phyloP scores from a whole-genome alignment of 352 stramenopile species.

The Globisporangium cederbergense region DNA sequence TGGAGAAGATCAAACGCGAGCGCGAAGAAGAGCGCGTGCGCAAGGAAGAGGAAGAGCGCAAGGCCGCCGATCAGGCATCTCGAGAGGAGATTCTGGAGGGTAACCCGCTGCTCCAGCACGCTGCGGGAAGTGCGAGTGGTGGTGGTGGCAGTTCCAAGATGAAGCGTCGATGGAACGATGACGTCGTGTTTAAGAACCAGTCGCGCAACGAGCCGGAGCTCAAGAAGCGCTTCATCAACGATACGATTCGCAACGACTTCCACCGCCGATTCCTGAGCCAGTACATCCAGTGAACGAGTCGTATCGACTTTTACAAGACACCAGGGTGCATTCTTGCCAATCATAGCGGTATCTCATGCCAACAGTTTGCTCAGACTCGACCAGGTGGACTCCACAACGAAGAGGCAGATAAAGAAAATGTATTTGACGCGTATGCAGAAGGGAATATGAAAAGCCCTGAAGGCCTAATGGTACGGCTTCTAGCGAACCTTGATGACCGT shows the following conservation, averaged over 20 bases:
- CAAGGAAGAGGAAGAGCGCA: slow-evolving; percentile 87
- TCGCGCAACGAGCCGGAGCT: slow-evolving; percentile 93
- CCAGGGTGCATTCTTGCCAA: neutral
- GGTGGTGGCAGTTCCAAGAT: slow-evolving; percentile 54
- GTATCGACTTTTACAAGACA: neutral
- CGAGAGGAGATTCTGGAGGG: slow-evolving; percentile 92
- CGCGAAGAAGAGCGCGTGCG: slow-evolving; percentile 90
- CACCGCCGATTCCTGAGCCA: slow-evolving; percentile 98
- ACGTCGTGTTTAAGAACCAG: slow-evolving; percentile 99
- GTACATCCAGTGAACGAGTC: slow-evolving; percentile 78
- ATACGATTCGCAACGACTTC: slow-evolving; percentile 99
- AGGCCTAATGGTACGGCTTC: neutral
- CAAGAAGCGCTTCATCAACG: slow-evolving; percentile 99
- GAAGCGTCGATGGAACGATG: slow-evolving; percentile 98
- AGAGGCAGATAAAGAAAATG: slow-evolving; percentile 8
- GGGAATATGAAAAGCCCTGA: neutral
- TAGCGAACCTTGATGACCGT: slow-evolving; percentile 72
- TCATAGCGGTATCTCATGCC: neutral
- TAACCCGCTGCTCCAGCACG: slow-evolving; percentile 87
- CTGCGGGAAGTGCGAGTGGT: slow-evolving; percentile 14
- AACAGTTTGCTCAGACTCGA: too few species aligned
- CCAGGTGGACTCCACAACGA: neutral
- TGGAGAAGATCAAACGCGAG: slow-evolving; percentile 98
- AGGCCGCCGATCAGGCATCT: slow-evolving; percentile 73
- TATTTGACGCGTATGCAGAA: slow-evolving; percentile 4